These are phyloP conservation scores for Cryptococcus hybrid DNA, from an alignment of 1,284 basidiomycete species.

Conservation along the genomic window DNA sequence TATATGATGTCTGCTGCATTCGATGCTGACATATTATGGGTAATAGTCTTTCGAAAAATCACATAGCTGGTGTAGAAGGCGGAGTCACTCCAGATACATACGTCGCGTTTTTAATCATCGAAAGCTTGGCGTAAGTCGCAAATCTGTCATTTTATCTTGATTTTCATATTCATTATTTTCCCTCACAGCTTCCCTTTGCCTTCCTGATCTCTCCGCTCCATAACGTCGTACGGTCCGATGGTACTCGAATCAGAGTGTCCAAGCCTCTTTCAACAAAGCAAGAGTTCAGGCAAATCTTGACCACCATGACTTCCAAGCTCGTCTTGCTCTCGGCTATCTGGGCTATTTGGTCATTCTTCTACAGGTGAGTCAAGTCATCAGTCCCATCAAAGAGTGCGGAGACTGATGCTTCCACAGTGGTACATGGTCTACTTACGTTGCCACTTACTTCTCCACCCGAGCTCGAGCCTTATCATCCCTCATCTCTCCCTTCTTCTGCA, in stretches of 20 bases:
- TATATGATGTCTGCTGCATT: background rate
- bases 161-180: no score
- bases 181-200: conserved; percentile 19
- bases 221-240: conserved; percentile 21
- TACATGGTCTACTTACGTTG: conserved; percentile 22
- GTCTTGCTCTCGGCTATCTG: conserved; percentile 11
- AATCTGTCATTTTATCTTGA: background rate
- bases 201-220: conserved; percentile 20
- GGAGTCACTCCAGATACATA: conserved; percentile 16
- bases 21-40: background rate
- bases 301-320: conserved; percentile 11
- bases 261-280: conserved; percentile 9
- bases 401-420: conserved; percentile 2
- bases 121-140: conserved; percentile 19
- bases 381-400: background rate
- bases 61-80: no score
- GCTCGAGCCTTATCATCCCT: conserved; percentile 25
- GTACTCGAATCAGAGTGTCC: conserved; percentile 16
- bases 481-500: conserved; percentile 29
- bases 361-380: conserved; percentile 7
- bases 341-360: conserved; percentile 25
- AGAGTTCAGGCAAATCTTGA: conserved; percentile 16
- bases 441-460: conserved; percentile 23
- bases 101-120: conserved; percentile 10
- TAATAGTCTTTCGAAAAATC: conserved; percentile 12